A percentile compares a stretch with the other conserved stretches of the same genome.
These are phyloP conservation scores for Coemansia sp. DNA, from an alignment of 192 early-diverging fungal species.

Conservation along the genomic window DNA sequence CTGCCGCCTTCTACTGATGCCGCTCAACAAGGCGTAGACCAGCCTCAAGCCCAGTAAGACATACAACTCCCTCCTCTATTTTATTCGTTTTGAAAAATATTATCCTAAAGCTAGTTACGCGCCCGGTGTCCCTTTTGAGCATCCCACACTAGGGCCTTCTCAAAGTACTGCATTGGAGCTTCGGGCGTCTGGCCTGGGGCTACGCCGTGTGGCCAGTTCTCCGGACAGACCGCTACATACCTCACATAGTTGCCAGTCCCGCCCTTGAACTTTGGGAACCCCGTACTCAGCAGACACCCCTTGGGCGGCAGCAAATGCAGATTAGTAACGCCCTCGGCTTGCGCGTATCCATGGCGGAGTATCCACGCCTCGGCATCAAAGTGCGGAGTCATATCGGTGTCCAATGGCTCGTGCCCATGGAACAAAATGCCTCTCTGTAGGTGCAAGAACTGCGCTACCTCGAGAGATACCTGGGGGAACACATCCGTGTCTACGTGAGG, in stretches of 20 bases:
- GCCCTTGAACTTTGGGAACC: constrained; percentile 59
- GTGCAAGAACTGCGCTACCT: constrained; percentile 55
- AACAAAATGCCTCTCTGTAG: constrained; percentile 52
- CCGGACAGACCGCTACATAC: constrained; percentile 57
- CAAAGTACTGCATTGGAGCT: constrained; percentile 50
- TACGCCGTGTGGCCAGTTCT: constrained; percentile 45
- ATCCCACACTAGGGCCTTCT: constrained; percentile 38
- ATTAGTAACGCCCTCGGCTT: constrained; percentile 59
- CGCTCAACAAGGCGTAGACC: constrained; percentile 2
- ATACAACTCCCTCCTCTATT: not conserved
- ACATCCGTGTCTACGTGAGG: constrained; percentile 55
- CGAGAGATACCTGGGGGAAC: constrained; percentile 57
- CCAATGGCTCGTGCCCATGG: constrained; percentile 61
- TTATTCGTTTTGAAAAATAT: not conserved
- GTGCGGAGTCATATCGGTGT: constrained; percentile 57
- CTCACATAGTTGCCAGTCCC: constrained; percentile 57
- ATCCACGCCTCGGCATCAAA: constrained; percentile 57
- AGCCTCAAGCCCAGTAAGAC: not conserved
- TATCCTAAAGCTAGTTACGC: constrained; percentile 10
- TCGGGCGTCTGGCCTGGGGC: constrained; percentile 42
- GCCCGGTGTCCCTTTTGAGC: constrained; percentile 32
- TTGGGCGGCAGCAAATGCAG: constrained; percentile 55
- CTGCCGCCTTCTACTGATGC: not conserved
- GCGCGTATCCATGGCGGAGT: constrained; percentile 51
- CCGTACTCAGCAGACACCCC: constrained; percentile 58